Conservation (phyloP, 1,139 yeast species). For the Hyphopichia khmerensis region DNA sequence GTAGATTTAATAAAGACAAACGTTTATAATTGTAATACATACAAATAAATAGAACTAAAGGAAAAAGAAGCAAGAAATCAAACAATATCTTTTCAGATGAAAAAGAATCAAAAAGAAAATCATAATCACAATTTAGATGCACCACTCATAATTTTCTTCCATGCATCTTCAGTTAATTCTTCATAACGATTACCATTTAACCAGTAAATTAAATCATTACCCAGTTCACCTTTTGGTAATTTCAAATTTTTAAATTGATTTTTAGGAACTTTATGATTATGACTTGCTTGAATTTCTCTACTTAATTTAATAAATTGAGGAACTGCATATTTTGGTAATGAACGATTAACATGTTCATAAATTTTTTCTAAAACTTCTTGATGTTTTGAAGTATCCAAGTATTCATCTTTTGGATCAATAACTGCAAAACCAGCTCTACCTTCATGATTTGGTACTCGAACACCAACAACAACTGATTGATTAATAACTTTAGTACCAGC, state of each 20-base stretch:
- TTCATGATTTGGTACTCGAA: conserved; percentile 81
- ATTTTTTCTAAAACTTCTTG: conserved; percentile 32
- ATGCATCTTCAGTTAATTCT: conserved; percentile 55
- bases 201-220: conserved; percentile 68
- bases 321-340: conserved; percentile 83
- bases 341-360: conserved; percentile 33
- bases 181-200: conserved; percentile 57
- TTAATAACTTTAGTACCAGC: conserved; percentile 55
- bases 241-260: conserved; percentile 72
- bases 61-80: background rate
- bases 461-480: conserved; percentile 88
- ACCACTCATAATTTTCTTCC: conserved; percentile 53
- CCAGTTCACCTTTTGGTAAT: conserved; percentile 69
- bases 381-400: conserved; percentile 19
- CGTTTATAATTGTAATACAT: background rate
- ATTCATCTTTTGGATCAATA: conserved; percentile 50
- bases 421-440: conserved; percentile 95
- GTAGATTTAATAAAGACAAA: background rate
- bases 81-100: background rate
- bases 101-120: background rate
- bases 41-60: background rate
- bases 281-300: conserved; percentile 59
- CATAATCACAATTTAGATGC: conserved; percentile 31
- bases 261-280: conserved; percentile 86
- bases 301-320: conserved; percentile 81